Conservation (phyloP, 1,284 basidiomycete genomes). For the Heliocybe sulcata region DNA sequence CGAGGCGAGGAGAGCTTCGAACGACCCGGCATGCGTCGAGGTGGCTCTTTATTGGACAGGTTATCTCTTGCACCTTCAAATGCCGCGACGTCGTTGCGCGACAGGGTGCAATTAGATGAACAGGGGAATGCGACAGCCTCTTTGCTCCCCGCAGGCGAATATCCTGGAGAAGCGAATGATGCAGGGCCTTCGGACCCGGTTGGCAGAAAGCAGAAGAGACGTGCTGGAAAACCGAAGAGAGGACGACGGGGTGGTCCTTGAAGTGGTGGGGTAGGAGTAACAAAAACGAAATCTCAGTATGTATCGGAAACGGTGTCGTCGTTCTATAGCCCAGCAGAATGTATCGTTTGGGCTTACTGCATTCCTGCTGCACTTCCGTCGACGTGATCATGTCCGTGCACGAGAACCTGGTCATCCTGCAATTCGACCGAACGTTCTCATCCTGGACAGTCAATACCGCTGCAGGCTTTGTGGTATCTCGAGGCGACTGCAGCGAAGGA, state of each 20-base stretch:
- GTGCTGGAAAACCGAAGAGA: slow-evolving; percentile 7
- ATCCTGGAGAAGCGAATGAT: slow-evolving; percentile 4
- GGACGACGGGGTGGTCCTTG: slow-evolving; percentile 2
- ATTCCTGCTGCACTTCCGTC: background rate
- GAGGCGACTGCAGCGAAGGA: too few relatives aligned
- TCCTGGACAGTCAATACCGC: too few relatives aligned
- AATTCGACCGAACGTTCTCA: too few relatives aligned
- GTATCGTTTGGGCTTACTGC: background rate
- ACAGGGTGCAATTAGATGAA: slow-evolving; percentile 7
- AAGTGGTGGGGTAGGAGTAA: background rate
- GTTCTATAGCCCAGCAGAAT: background rate
- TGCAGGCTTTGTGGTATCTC: too few relatives aligned
- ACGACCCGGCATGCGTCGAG: slow-evolving; percentile 4
- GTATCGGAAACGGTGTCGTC: background rate
- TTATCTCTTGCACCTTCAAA: slow-evolving; percentile 6
- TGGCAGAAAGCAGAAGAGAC: slow-evolving; percentile 6
- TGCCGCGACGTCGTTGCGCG: slow-evolving; percentile 4
- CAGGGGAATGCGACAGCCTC: slow-evolving; percentile 5
- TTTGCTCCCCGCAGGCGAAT: background rate
- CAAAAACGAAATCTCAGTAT: background rate
- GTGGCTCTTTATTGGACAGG: slow-evolving; percentile 11
- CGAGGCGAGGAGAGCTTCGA: background rate
- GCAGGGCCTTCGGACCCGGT: background rate
- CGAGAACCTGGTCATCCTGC: too few relatives aligned
- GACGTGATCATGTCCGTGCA: background rate